Evolutionary conservation across 164 flowering plant species (phyloP).

Genomic region (Cinnamomum chago): DNA sequence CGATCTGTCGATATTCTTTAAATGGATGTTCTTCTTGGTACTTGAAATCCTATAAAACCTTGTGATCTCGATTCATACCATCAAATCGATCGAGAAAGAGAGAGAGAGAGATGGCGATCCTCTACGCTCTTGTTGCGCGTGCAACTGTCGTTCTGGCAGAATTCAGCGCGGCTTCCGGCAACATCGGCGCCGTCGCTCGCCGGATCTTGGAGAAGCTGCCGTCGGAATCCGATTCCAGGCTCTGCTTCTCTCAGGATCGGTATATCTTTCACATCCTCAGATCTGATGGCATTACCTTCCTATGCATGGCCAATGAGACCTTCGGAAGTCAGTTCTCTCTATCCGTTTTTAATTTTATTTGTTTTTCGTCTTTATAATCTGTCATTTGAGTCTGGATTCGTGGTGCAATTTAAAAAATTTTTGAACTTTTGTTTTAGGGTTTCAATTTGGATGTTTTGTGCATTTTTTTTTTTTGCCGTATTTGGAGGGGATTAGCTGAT

Average conservation of each 20-base stretch:
- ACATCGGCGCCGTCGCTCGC: conserved; percentile 81
- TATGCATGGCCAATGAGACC: conserved; percentile 95
- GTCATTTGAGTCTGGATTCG: too few species aligned
- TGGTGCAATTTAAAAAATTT: too few species aligned
- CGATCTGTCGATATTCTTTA: too few species aligned
- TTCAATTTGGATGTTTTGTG: too few species aligned
- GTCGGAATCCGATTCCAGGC: conserved; percentile 58
- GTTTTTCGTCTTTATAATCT: too few species aligned
- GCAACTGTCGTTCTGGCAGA: conserved; percentile 82
- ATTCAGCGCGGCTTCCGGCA: conserved; percentile 90
- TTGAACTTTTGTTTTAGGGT: too few species aligned
- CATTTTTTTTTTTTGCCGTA: too few species aligned
- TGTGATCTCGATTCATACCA: too few species aligned
- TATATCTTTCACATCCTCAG: conserved; percentile 83
- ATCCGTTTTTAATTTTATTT: not conserved
- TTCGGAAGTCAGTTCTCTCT: conserved; percentile 65
- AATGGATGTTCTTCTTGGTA: too few species aligned
- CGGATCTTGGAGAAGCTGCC: conserved; percentile 84
- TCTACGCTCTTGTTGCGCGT: conserved; percentile 83
- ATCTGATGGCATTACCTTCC: conserved; percentile 73
- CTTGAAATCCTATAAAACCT: too few species aligned
- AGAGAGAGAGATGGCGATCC: conserved; percentile 61
- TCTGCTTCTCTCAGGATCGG: conserved; percentile 92
- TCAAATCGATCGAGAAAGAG: not conserved
- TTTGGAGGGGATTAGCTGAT: too few species aligned